These are phyloP conservation scores for Pseudogymnoascus sp. DNA, from an alignment of 2,329 filamentous ascomycete species.

Conservation along the genomic window DNA sequence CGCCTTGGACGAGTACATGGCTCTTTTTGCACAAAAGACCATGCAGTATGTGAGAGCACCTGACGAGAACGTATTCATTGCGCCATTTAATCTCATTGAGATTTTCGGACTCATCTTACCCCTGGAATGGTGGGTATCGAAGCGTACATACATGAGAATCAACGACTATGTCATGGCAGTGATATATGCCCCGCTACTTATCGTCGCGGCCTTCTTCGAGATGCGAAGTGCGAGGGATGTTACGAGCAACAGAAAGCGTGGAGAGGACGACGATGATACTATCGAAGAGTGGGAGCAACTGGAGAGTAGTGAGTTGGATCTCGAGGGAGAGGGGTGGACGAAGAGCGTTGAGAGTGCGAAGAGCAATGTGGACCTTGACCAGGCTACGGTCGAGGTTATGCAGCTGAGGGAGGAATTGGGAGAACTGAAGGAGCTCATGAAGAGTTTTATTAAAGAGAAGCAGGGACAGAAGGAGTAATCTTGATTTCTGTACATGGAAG, in stretches of 20 bases:
- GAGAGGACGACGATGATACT: conserved; percentile 84
- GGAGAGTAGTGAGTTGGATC: conserved; percentile 56
- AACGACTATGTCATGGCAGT: conserved; percentile 85
- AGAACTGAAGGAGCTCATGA: conserved; percentile 41
- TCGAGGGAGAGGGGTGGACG: conserved; percentile 77
- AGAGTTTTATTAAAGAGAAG: neutral
- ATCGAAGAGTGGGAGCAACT: conserved; percentile 92
- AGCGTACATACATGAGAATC: conserved; percentile 63
- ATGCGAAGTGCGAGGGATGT: conserved; percentile 59
- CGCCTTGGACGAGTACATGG: conserved; percentile 91
- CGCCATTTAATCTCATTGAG: conserved; percentile 90
- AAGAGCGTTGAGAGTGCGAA: conserved; percentile 69
- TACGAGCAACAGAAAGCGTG: conserved; percentile 63
- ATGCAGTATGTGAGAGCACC: conserved; percentile 95
- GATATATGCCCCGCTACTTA: conserved; percentile 75
- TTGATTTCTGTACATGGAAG: neutral
- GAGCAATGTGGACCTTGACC: conserved; percentile 76
- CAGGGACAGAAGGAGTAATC: neutral
- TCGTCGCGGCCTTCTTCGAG: conserved; percentile 70
- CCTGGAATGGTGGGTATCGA: conserved; percentile 94
- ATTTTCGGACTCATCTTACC: conserved; percentile 70
- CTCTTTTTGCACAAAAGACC: conserved; percentile 86
- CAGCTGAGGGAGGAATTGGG: conserved; percentile 52
- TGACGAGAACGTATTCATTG: conserved; percentile 96
- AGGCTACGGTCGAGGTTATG: conserved; percentile 61